Percentiles rank a stretch among this genome's conserved stretches.
Conservation (phyloP, 768 basidiomycete genomes). For the Kwoniella botswanensis region DNA sequence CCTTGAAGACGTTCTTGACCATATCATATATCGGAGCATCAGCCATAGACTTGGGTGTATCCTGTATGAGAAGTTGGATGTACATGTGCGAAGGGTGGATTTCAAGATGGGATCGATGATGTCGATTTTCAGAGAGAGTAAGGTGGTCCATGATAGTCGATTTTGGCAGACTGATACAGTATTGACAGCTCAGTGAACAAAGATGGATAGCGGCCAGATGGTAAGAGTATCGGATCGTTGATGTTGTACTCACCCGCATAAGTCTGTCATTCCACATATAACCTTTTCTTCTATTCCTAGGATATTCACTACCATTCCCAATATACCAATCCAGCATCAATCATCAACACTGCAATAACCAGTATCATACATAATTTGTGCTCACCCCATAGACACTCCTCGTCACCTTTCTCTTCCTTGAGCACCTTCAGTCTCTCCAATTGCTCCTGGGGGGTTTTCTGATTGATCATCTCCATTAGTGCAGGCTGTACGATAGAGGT, state of each 20-base stretch:
- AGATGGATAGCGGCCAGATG: too few species aligned
- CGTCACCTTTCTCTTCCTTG: neutral
- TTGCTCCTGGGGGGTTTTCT: slow-evolving; percentile 1
- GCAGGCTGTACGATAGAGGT: neutral
- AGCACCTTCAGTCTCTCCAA: neutral
- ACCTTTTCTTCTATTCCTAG: neutral
- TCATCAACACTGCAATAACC: neutral
- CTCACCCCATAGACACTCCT: slow-evolving; percentile 7
- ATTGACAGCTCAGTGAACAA: too few species aligned
- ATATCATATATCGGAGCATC: slow-evolving; percentile 6
- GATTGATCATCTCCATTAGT: neutral
- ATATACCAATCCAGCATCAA: too few species aligned
- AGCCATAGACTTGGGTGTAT: neutral
- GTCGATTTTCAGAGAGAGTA: slow-evolving; percentile 5
- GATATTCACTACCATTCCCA: neutral
- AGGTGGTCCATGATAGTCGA: neutral
- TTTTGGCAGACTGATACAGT: neutral
- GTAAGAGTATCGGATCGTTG: too few species aligned
- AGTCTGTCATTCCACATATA: neutral
- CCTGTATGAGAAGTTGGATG: slow-evolving; percentile 6
- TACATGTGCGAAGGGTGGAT: neutral
- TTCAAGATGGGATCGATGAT: slow-evolving; percentile 3
- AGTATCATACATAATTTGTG: too few species aligned
- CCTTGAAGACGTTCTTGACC: neutral
- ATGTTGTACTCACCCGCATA: neutral